Evolutionary conservation across 768 basidiomycete species (phyloP), one percentile per base, ranked within the genome.

Genomic region (Rickenella mellea): DNA sequence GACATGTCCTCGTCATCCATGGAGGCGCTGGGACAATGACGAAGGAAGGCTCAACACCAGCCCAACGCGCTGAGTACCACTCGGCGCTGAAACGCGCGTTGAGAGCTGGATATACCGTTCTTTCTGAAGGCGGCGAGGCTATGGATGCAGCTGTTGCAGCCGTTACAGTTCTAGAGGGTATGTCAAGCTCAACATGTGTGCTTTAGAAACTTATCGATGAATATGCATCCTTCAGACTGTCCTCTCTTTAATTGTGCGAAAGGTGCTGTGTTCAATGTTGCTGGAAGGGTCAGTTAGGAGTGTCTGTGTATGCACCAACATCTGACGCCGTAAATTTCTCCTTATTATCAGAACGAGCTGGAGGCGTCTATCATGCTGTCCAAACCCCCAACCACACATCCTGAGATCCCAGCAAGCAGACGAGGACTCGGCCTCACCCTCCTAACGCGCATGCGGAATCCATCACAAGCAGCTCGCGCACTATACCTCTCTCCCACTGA

Each of bases 341-440:
- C 35, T 15, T 36, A 9, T 40, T n/a, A 35, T 1, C 50, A 89
- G 85, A 85, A 80, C 50, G 88, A 91, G 61, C 70, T 91, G 2
- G 88, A 90, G 58, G 68, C 80, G 1, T 88, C 85, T 5, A 49
- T 91, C 45, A 86, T 87, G 80, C 67, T 88, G 12, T 87, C 86
- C 33, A 77, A 74, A 44, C 84, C 88, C 0, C 88, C 88, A 1
- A 59, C 67, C 1, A 71, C 78, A 9, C 73, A 80, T 48, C 74
- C 80, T 0, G 54, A 69, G 24, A 74, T 87, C 37, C 74, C 78
- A 0, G 11, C 66, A 1, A 66, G 69, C 5, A 69, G 86, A 17
- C 74, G 83, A 9, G 84, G 83, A 3, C 56, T 76, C 37, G 77
- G 76, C 1, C 54, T 78, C 17, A 76, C 84, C 0, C 75, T 89